Evolutionary conservation across 345 rosid species (phyloP), one percentile per base, ranked within the genome.

Genomic region (Clausena lansium): DNA sequence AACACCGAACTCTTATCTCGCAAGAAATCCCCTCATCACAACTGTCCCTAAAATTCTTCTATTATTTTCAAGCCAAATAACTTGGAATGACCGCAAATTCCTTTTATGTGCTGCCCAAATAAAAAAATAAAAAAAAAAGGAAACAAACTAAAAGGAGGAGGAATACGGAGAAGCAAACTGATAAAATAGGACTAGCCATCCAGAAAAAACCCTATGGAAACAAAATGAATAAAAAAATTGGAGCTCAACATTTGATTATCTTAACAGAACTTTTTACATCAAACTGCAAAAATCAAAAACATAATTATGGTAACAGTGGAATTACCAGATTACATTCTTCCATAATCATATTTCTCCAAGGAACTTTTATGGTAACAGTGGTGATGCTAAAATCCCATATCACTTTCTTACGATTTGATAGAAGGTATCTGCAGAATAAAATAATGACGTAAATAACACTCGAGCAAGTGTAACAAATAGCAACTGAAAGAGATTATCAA

Each of bases 251-350:
- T 8, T 39, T 39, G 45, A 9, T 39, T 39, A 39, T 39, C 45
- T 39, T 39, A 39, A 9, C 45, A 6, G 10, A 58, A 25, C 4
- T 58, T 58, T 58, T 58, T 2, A n/a, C 61, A 7, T 58, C 24
- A 6, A 58, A 58, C 61, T 58, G 28, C 25, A 24, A 24, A 58
- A 39, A 39, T 39, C 1, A 11, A 39, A 39, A 39, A 39, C 11
- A 39, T 39, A 39, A 39, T 8, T 39, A 39, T 2, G 45, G 11
- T 39, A 39, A 47, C 61, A 67, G 79, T 81, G 27, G 17, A 80
- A 75, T 85, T 90, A 95, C 98, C 98, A 95, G 83, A 79, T 81
- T 82, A 76, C 69, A 76, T 71, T 82, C 85, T 76, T 88, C 89
- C 62, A 85, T 83, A 76, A 75, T 78, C 60, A 78, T 81, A 77